These are phyloP conservation scores for Podaxis pistillaris DNA, from an alignment of 768 basidiomycete species.

Conservation along the genomic window DNA sequence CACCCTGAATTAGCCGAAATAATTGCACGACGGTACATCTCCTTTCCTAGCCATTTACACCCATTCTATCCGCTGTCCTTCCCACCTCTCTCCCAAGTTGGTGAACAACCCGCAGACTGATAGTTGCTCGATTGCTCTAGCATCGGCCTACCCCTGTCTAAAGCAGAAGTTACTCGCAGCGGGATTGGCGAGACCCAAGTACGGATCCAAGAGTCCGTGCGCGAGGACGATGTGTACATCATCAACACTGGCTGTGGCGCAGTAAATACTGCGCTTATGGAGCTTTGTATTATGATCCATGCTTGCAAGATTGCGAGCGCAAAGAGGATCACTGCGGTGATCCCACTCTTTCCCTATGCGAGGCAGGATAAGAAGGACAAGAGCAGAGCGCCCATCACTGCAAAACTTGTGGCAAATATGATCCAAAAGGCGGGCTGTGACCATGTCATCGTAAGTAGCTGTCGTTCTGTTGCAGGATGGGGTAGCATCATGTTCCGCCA, in stretches of 20 bases:
- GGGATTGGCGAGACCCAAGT: constrained; percentile 91
- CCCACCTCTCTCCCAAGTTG: background rate
- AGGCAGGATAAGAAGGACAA: constrained; percentile 99
- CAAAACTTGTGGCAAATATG: constrained; percentile 98
- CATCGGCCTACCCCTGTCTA: constrained; percentile 85
- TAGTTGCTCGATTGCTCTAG: constrained; percentile 40
- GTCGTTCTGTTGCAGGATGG: background rate
- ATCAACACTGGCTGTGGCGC: constrained; percentile 88
- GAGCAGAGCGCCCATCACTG: constrained; percentile 95
- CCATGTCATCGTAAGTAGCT: constrained; percentile 85
- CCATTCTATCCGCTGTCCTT: constrained; percentile 17
- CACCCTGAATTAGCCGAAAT: constrained; percentile 95
- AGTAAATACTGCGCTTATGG: constrained; percentile 95
- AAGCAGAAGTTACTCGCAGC: constrained; percentile 84
- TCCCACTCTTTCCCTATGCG: constrained; percentile 95
- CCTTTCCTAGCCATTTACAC: constrained; percentile 19
- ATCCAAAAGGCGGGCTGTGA: constrained; percentile 90
- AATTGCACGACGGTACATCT: constrained; percentile 82
- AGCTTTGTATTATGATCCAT: constrained; percentile 98
- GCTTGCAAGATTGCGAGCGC: constrained; percentile 99
- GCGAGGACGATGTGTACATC: constrained; percentile 98
- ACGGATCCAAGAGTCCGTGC: constrained; percentile 90
- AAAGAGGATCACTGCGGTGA: constrained; percentile 96
- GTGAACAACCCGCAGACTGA: constrained; percentile 3
- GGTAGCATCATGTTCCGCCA: background rate